A percentile compares a stretch with the other conserved stretches of the same genome.
These are phyloP conservation scores for Diutina pseudorugosa DNA, from an alignment of 1,139 yeast genomes.

Conservation along the genomic window DNA sequence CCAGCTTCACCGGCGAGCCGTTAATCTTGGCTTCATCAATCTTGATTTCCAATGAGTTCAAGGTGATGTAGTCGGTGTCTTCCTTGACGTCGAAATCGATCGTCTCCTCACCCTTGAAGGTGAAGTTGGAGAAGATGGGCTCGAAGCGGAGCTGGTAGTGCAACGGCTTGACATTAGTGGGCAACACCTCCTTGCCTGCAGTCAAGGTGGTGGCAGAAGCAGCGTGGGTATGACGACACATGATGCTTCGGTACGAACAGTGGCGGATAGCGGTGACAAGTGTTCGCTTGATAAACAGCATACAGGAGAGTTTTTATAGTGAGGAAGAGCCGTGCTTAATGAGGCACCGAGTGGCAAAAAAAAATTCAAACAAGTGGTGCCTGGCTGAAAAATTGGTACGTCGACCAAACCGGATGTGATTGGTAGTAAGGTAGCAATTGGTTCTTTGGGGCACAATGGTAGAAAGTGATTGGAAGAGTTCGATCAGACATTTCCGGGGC, in stretches of 20 bases:
- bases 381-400: background rate
- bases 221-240: slow-evolving; percentile 3
- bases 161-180: slow-evolving; percentile 57
- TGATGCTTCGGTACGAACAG: background rate
- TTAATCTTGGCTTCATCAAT: slow-evolving; percentile 39
- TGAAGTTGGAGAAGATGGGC: slow-evolving; percentile 62
- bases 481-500: background rate
- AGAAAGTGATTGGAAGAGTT: background rate
- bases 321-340: background rate
- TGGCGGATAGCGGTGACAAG: background rate
- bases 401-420: background rate
- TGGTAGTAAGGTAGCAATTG: background rate
- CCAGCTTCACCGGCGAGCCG: slow-evolving; percentile 18
- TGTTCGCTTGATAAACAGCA: background rate
- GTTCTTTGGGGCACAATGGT: background rate
- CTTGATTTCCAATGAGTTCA: slow-evolving; percentile 57
- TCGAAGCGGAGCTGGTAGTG: slow-evolving; percentile 64
- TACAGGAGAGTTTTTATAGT: background rate
- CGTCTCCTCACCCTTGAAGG: slow-evolving; percentile 52
- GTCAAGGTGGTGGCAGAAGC: slow-evolving; percentile 3
- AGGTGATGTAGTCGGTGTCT: slow-evolving; percentile 34
- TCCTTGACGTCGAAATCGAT: slow-evolving; percentile 57
- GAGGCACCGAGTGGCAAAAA: background rate
- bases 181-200: slow-evolving; percentile 49
- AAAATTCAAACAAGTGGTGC: background rate